Base-by-base conservation (phyloP, 2,329 filamentous ascomycete genomes). In the Botrytis sinoallii region DNA sequence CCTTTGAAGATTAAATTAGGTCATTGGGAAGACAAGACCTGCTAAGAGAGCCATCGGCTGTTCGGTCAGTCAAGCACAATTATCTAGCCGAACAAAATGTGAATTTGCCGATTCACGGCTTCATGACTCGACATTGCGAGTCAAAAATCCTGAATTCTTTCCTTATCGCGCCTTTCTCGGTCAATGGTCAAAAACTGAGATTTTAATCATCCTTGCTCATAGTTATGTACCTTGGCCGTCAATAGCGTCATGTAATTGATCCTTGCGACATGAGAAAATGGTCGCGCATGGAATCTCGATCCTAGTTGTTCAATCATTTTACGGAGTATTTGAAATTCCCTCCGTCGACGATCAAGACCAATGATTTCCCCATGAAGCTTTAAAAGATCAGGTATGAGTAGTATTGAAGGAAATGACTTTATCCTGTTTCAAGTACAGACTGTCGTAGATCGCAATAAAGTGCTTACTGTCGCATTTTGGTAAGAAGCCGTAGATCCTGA, bases 391-490 rank as follows among this genome's bases (percentile, higher is more conserved):
- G 40, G 18, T 57, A 1, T 68, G 48, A 57, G 48, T 57, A 68
- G 25, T 18, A 40, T 29, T 57, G 22, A 42, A 57, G 66, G n/a
- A 32, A 18, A 57, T 32, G 38, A 7, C 16, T 68, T 57, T 32
- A 68, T 42, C 48, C 48, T 20, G 48, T 42, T 68, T 68, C 35
- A n/a, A 68, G 48, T 38, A 68, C 18, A 40, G 46, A 68, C 8
- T 42, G 42, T 22, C 8, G 48, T 16, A 25, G 35, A 68, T 71
- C 60, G 22, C 6, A 57, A 55, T 65, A 66, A 20, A 71, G 60
- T 71, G 60, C 70, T 65, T 66, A 57, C 70, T 38, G 70, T 65
- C 48, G 60, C 32, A 66, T 71, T 71, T 48, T 71, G 25, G 38
- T 52, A 55, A 44, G 55, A 71, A 35, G 32, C 32, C 38, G 32